These are phyloP conservation scores for Lichtheimia ornata DNA, from an alignment of 371 early-diverging fungal species.

Conservation along the genomic window DNA sequence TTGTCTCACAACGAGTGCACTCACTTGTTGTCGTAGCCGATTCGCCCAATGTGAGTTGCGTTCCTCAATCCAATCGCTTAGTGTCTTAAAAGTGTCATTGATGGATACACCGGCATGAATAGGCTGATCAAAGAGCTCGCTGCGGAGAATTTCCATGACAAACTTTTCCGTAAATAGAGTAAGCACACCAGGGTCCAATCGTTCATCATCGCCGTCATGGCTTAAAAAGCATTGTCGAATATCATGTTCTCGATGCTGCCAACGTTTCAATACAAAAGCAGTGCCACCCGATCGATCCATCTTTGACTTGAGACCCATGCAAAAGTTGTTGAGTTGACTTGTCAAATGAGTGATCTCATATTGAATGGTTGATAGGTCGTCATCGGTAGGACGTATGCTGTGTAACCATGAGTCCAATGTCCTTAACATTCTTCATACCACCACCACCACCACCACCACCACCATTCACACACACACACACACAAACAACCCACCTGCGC, in stretches of 20 bases:
- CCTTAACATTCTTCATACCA: neutral
- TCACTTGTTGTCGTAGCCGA: slow-evolving; percentile 45
- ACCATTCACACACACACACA: neutral
- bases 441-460: too few species aligned
- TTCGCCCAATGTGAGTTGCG: slow-evolving; percentile 41
- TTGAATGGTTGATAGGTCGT: slow-evolving; percentile 50
- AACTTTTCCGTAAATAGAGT: slow-evolving; percentile 48
- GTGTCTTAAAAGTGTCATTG: slow-evolving; percentile 34
- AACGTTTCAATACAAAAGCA: slow-evolving; percentile 20
- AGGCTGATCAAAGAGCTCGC: slow-evolving; percentile 34
- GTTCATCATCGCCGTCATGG: slow-evolving; percentile 9
- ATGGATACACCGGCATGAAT: slow-evolving; percentile 45
- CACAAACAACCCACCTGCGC: slow-evolving; percentile 12
- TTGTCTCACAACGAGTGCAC: slow-evolving; percentile 38
- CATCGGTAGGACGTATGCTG: slow-evolving; percentile 50
- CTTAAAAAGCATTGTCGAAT: slow-evolving; percentile 14
- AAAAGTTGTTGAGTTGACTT: slow-evolving; percentile 42
- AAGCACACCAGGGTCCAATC: slow-evolving; percentile 34
- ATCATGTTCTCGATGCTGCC: slow-evolving; percentile 10
- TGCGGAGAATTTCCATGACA: slow-evolving; percentile 26
- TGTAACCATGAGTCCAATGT: slow-evolving; percentile 2
- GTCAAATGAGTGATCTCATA: slow-evolving; percentile 42
- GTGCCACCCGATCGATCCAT: slow-evolving; percentile 38
- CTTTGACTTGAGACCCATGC: slow-evolving; percentile 42
- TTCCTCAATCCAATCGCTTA: slow-evolving; percentile 36